Conservation (phyloP, 2,329 filamentous ascomycete genomes). For the Cytospora mali region DNA sequence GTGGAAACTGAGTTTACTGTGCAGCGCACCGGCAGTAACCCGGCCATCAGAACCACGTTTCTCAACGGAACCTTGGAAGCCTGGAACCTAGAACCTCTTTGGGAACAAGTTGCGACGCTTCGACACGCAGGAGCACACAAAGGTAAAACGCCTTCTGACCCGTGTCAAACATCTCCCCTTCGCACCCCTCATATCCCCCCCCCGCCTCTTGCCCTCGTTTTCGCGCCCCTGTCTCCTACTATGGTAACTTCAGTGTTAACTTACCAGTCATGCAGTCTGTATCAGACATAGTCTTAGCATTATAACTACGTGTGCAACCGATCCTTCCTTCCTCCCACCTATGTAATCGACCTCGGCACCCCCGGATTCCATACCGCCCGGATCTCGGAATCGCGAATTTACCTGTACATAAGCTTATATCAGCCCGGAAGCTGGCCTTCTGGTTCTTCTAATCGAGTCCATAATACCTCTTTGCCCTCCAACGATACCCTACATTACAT, state of each 20-base stretch:
- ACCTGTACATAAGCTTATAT: slow-evolving; percentile 26
- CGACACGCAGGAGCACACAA: background rate
- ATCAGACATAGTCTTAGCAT: slow-evolving; percentile 4
- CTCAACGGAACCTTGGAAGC: background rate
- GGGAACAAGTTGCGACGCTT: slow-evolving; percentile 5
- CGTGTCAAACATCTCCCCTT: slow-evolving; percentile 6
- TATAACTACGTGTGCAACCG: slow-evolving; percentile 13
- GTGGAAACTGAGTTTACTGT: background rate
- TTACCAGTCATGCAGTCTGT: slow-evolving; percentile 1
- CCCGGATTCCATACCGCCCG: background rate
- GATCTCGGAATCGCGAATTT: background rate
- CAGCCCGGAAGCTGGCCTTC: slow-evolving; percentile 29
- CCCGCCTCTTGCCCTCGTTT: background rate
- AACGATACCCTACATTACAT: slow-evolving; percentile 13
- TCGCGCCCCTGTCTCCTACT: background rate
- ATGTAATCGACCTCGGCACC: background rate
- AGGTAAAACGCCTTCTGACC: background rate
- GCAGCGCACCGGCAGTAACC: background rate
- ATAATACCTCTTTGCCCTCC: slow-evolving; percentile 10
- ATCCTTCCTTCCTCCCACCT: slow-evolving; percentile 16
- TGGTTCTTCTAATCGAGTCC: slow-evolving; percentile 7
- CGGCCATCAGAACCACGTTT: background rate
- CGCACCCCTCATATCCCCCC: background rate
- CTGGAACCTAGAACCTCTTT: slow-evolving; percentile 8
- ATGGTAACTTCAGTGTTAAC: background rate